Conservation (phyloP, 1,139 yeast genomes). For the Protomyces arabidopsidicola region DNA sequence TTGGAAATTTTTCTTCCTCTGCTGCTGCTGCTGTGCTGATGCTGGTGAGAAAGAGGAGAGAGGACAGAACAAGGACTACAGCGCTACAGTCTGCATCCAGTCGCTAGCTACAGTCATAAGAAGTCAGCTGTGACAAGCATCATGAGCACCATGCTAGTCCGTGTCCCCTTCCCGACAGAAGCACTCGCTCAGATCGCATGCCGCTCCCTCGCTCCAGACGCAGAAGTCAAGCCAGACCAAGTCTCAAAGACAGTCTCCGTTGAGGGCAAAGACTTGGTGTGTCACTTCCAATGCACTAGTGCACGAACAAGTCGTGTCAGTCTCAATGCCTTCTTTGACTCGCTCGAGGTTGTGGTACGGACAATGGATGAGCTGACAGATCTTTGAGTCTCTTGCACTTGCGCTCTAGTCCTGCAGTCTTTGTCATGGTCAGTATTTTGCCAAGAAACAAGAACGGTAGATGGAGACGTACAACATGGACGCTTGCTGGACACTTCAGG, state of each 20-base stretch:
- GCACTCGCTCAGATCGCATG: constrained; percentile 11
- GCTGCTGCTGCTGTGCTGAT: background rate
- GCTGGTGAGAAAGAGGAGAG: too few relatives aligned
- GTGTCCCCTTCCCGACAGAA: constrained; percentile 12
- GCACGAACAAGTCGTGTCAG: constrained; percentile 17
- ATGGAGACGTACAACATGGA: background rate
- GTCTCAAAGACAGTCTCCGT: constrained; percentile 7
- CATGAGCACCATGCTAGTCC: constrained; percentile 7
- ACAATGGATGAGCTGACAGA: constrained; percentile 13
- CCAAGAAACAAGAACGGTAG: background rate
- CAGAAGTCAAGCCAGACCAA: constrained; percentile 20
- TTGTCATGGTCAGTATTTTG: background rate
- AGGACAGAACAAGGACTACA: too few relatives aligned
- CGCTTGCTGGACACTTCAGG: background rate
- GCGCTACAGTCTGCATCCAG: background rate
- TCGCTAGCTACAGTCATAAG: background rate
- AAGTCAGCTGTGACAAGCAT: background rate
- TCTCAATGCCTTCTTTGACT: constrained; percentile 17
- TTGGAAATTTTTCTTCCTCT: background rate
- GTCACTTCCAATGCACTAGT: constrained; percentile 2
- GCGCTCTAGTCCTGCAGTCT: background rate
- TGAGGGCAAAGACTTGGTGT: background rate
- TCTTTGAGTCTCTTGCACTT: background rate
- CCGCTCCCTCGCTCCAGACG: constrained; percentile 13
- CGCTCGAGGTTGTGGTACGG: constrained; percentile 18